A percentile compares a stretch with the other conserved stretches of the same genome.
Evolutionary conservation across 2,329 filamentous ascomycete species (phyloP).

Genomic region (Chaetomiaceae sp.): DNA sequence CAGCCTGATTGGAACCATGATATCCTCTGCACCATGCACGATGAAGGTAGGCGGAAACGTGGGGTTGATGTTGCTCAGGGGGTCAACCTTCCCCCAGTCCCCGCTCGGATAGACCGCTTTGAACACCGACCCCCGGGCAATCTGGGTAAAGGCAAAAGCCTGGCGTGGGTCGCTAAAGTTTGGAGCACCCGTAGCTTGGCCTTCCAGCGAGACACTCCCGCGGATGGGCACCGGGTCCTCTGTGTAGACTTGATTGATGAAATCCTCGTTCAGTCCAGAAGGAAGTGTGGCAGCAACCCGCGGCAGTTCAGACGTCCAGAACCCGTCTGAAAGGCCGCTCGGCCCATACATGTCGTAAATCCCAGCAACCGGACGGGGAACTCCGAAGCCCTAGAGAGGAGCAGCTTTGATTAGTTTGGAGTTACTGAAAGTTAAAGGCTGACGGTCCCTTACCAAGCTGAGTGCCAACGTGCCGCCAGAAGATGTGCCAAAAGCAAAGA

Average conservation of each 20-base stretch:
- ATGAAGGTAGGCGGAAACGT: slow-evolving; percentile 39
- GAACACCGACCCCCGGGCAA: slow-evolving; percentile 38
- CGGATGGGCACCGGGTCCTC: slow-evolving; percentile 35
- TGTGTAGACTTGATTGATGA: slow-evolving; percentile 35
- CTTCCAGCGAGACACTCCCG: slow-evolving; percentile 40
- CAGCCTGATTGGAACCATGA: slow-evolving; percentile 36
- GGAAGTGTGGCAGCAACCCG: slow-evolving; percentile 29
- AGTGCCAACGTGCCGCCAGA: slow-evolving; percentile 36
- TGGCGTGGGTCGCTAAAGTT: slow-evolving; percentile 36
- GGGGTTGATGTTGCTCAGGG: slow-evolving; percentile 31
- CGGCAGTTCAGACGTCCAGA: slow-evolving; percentile 35
- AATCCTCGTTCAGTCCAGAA: slow-evolving; percentile 25
- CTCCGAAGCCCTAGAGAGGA: slow-evolving; percentile 34
- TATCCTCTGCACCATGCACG: slow-evolving; percentile 38
- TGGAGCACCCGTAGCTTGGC: slow-evolving; percentile 33
- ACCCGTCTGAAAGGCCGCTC: slow-evolving; percentile 35
- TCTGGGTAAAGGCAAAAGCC: slow-evolving; percentile 40
- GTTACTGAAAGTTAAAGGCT: too few species aligned
- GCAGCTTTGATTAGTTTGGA: too few species aligned
- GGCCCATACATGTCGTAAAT: slow-evolving; percentile 42
- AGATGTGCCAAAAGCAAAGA: slow-evolving; percentile 37
- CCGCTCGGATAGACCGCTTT: slow-evolving; percentile 29
- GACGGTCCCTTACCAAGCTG: slow-evolving; percentile 35
- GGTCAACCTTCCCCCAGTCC: slow-evolving; percentile 33
- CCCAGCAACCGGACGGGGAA: slow-evolving; percentile 34